These are phyloP conservation scores for Helicocarpus griseus DNA, from an alignment of 2,329 filamentous ascomycete genomes.

Conservation along the genomic window DNA sequence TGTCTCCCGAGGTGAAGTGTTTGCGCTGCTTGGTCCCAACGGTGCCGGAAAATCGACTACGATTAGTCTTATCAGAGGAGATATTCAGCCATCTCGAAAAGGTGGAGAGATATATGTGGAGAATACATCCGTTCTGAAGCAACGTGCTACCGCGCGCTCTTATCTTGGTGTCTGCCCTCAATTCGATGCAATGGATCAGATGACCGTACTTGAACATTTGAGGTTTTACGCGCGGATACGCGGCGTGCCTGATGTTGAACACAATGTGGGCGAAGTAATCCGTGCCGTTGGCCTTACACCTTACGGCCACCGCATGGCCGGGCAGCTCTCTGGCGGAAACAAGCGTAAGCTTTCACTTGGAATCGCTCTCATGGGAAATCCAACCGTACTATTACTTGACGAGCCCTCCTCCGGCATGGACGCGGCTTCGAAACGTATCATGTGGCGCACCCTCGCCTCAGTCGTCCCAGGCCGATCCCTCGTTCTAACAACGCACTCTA, in stretches of 20 bases:
- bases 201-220: constrained; percentile 83
- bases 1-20: constrained; percentile 70
- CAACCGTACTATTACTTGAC: constrained; percentile 75
- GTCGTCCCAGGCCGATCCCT: constrained; percentile 70
- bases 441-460: constrained; percentile 77
- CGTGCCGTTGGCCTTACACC: constrained; percentile 65
- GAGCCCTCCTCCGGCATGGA: constrained; percentile 86
- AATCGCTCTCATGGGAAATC: constrained; percentile 88
- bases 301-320: constrained; percentile 65
- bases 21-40: constrained; percentile 81
- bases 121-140: constrained; percentile 60
- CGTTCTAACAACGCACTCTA: constrained; percentile 82
- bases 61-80: constrained; percentile 82
- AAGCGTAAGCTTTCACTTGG: constrained; percentile 85
- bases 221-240: constrained; percentile 78
- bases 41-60: constrained; percentile 87
- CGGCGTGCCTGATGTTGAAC: constrained; percentile 62
- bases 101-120: constrained; percentile 77
- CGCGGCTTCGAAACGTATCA: constrained; percentile 78
- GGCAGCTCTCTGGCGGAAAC: constrained; percentile 77
- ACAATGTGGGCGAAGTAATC: constrained; percentile 72
- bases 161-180: constrained; percentile 88
- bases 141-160: constrained; percentile 61
- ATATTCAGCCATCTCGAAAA: constrained; percentile 60
- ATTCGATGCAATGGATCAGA: constrained; percentile 76